Evolutionary conservation across 306 rosid genomes (phyloP), one percentile per base, ranked within the genome.

Genomic region (Inga leiocalycina): DNA sequence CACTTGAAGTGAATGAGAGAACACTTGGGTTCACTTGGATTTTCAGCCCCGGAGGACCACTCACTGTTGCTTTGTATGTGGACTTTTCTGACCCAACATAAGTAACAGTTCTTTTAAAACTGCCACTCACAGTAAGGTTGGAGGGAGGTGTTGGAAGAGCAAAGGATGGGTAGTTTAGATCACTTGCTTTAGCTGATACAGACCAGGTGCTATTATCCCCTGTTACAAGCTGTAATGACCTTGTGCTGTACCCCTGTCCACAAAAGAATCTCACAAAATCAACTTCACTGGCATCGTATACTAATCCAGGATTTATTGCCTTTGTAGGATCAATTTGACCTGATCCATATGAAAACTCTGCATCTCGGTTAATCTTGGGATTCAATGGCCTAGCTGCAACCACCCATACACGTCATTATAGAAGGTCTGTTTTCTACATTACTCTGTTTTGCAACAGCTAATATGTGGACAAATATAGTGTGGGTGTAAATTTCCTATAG

Each of bases 141-240:
- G 82, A 59, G 48, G 46, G 34, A 3, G 54, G 2, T 3, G 16
- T 57, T 14, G 84, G 39, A 30, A 88, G 84, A 64, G 88, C 77
- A 27, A 90, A 85, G 0, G 92, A 88, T 5, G 94, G 90, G 37
- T 91, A 92, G 66, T 92, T 92, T 1, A 92, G 67, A 27, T 89
- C 90, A 19, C 70, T 80, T 10, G 52, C 78, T 6, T 82, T 52
- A 22, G 6, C 13, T 27, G 61, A 13, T 13, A 62, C 61, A 1
- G 84, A 32, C 15, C 85, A 82, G 22, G n/a, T 45, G 10, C 57
- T 78, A 3, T 30, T 57, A 14, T 80, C 80, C n/a, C 85, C 80
- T 1, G 82, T 76, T 0, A 82, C 20, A 17, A 85, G 35, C 35
- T 65, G 80, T 72, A 88, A 24, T 61, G 68, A 27, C 46, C 27